phyloP scores from a whole-genome alignment of 371 early-diverging fungal species.

The Mucor velutinosus region DNA sequence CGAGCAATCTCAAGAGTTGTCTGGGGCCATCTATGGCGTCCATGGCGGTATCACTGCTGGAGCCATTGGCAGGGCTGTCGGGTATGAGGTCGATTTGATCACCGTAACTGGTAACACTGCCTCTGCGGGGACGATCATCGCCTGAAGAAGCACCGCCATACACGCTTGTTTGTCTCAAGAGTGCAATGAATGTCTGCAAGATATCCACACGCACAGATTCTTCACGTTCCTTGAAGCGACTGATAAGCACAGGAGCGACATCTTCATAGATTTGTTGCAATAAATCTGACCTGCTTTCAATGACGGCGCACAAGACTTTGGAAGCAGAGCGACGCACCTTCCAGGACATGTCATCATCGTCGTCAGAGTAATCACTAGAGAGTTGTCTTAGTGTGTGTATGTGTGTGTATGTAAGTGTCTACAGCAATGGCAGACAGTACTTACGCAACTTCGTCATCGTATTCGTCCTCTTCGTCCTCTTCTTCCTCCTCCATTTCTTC shows the following conservation, averaged over 20 bases:
- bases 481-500: conserved; percentile 51
- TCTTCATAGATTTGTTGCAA: conserved; percentile 63
- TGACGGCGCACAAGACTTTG: conserved; percentile 79
- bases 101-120: conserved; percentile 68
- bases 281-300: conserved; percentile 72
- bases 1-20: conserved; percentile 56
- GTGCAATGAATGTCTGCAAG: conserved; percentile 72
- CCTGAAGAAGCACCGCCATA: conserved; percentile 36
- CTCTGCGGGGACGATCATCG: conserved; percentile 39
- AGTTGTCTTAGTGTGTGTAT: background rate
- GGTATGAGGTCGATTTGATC: conserved; percentile 23
- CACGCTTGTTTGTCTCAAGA: conserved; percentile 74
- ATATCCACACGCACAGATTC: conserved; percentile 90
- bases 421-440: background rate
- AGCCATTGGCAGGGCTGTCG: background rate
- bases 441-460: conserved; percentile 69
- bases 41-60: background rate
- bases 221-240: conserved; percentile 88
- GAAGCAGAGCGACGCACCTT: conserved; percentile 89
- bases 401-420: too few species aligned
- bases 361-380: conserved; percentile 72
- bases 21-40: conserved; percentile 31
- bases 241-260: conserved; percentile 76
- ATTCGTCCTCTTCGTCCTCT: conserved; percentile 76
- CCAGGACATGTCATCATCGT: conserved; percentile 86